phyloP scores from a whole-genome alignment of 1,284 basidiomycete genomes.

The Ceratobasidium sp. region DNA sequence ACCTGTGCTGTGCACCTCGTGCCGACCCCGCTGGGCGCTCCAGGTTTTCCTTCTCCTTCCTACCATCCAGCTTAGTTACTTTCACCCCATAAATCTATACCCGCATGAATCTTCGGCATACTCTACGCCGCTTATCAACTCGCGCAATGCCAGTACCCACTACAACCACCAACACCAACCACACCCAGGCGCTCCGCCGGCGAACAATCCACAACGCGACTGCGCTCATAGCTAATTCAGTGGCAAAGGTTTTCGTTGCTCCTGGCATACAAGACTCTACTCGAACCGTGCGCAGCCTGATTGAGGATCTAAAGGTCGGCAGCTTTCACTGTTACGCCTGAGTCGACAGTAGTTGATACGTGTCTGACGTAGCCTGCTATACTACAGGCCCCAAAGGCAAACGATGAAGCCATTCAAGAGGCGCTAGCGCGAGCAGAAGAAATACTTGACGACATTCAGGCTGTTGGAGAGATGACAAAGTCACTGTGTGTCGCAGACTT shows the following conservation, averaged over 20 bases:
- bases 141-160: neutral
- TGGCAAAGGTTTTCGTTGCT: neutral
- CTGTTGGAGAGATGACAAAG: neutral
- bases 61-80: too few species aligned
- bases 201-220: neutral
- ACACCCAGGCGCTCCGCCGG: neutral
- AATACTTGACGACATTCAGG: neutral
- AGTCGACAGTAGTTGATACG: neutral
- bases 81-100: too few species aligned
- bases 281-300: neutral
- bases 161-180: neutral
- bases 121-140: too few species aligned
- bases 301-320: neutral
- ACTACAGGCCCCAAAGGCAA: neutral
- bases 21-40: too few species aligned
- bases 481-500: neutral
- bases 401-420: neutral
- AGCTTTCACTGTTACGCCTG: neutral
- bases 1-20: too few species aligned
- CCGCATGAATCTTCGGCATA: too few species aligned
- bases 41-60: too few species aligned
- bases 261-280: neutral
- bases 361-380: neutral
- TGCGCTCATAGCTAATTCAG: neutral
- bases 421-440: neutral